Conservation (phyloP, 495 filamentous ascomycete species). For the Darksidea phi region DNA sequence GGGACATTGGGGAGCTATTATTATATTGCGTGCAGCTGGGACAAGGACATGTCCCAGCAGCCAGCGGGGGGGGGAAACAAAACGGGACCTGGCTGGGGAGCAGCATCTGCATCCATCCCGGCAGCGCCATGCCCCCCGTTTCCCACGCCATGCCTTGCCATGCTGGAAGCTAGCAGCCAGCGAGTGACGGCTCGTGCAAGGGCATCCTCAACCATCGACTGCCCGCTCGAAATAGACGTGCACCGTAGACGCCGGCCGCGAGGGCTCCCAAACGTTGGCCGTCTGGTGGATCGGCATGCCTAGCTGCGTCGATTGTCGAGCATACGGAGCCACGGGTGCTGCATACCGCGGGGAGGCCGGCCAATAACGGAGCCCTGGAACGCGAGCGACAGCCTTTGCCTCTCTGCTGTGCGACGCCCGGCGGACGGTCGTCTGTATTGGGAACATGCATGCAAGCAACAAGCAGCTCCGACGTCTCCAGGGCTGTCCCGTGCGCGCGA, state of each 20-base stretch:
- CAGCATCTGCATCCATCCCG: background rate
- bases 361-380: background rate
- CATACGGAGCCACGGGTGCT: background rate
- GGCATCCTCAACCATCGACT: too few relatives aligned
- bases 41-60: background rate
- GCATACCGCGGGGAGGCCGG: background rate
- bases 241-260: too few relatives aligned
- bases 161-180: background rate
- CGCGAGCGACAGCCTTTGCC: background rate
- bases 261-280: too few relatives aligned
- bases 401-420: background rate
- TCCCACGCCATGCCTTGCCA: background rate
- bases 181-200: too few relatives aligned
- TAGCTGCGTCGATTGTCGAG: background rate
- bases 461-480: too few relatives aligned
- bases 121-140: too few relatives aligned
- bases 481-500: background rate
- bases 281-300: background rate
- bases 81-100: background rate
- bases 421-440: too few relatives aligned
- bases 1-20: conserved; percentile 6
- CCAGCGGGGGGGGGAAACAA: conserved; percentile 10
- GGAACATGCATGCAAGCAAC: background rate
- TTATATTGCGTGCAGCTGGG: conserved; percentile 12
- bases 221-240: background rate